Evolutionary conservation across 2,329 filamentous ascomycete species (phyloP).

Genomic region (Phialophora chinensis): DNA sequence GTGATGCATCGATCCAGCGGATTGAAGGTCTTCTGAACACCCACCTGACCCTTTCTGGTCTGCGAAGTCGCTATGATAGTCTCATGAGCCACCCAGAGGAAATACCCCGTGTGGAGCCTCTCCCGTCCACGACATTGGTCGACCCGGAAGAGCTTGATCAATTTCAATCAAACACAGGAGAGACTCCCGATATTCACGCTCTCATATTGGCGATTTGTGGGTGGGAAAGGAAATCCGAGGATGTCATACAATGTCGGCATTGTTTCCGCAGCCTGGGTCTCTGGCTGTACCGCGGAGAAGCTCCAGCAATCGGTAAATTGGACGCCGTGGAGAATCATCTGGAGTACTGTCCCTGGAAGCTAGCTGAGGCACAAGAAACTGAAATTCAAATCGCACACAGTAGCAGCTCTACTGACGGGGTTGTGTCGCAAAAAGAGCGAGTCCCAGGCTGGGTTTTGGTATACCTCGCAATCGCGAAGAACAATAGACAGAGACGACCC

Average conservation of each 20-base stretch:
- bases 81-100: constrained; percentile 48
- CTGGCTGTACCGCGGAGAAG: constrained; percentile 76
- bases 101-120: constrained; percentile 54
- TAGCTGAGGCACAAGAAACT: constrained; percentile 37
- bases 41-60: constrained; percentile 60
- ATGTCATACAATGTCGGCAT: constrained; percentile 78
- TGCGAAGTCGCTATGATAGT: constrained; percentile 69
- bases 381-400: constrained; percentile 28
- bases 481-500: constrained; percentile 28
- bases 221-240: constrained; percentile 67
- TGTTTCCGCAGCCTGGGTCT: constrained; percentile 88
- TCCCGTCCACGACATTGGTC: constrained; percentile 50
- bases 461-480: constrained; percentile 34
- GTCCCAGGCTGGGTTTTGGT: constrained; percentile 38
- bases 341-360: constrained; percentile 78
- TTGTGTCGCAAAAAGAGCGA: constrained; percentile 28
- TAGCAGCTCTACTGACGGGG: constrained; percentile 1
- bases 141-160: constrained; percentile 43
- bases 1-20: constrained; percentile 75
- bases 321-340: constrained; percentile 76
- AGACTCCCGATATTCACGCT: constrained; percentile 61
- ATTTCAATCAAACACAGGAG: constrained; percentile 32
- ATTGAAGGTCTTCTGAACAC: constrained; percentile 67
- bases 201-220: constrained; percentile 74
- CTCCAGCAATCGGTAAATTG: constrained; percentile 72